Percentiles rank a stretch among this genome's conserved stretches.
Conservation (phyloP, 169 alveolate genomes). For the Plasmodium blacklocki region DNA sequence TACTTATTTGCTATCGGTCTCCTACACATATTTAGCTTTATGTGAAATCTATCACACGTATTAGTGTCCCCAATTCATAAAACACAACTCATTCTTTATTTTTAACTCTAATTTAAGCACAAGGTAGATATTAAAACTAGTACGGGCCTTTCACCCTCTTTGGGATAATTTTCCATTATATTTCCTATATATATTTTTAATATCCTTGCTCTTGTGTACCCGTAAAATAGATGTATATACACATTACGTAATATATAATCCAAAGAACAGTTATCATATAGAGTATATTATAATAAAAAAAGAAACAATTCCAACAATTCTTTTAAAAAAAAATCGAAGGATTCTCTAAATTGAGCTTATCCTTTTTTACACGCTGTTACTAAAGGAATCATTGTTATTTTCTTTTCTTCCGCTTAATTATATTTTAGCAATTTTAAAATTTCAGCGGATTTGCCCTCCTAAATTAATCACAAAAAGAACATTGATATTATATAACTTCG, state of each 20-base stretch:
- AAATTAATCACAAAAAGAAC: slow-evolving; percentile 12
- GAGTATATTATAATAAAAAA: no score
- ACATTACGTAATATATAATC: no score
- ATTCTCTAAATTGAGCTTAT: slow-evolving; percentile 87
- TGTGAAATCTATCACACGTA: slow-evolving; percentile 84
- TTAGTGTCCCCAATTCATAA: slow-evolving; percentile 90
- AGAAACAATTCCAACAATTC: no score
- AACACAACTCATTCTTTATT: slow-evolving; percentile 73
- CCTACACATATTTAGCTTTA: slow-evolving; percentile 92
- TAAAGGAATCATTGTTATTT: slow-evolving; percentile 87
- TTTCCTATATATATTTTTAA: slow-evolving; percentile 10
- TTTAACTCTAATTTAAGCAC: no score
- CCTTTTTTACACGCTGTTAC: slow-evolving; percentile 95
- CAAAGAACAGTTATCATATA: no score
- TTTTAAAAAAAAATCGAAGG: slow-evolving; percentile 17
- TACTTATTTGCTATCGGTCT: slow-evolving; percentile 95
- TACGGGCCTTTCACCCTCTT: slow-evolving; percentile 93
- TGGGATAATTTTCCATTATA: slow-evolving; percentile 84
- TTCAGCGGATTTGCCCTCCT: slow-evolving; percentile 92
- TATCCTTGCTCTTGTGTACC: no score
- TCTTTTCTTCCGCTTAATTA: slow-evolving; percentile 93
- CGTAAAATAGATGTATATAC: no score
- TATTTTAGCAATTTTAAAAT: slow-evolving; percentile 83
- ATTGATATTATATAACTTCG: not conserved
- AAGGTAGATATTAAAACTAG: slow-evolving; percentile 22